phyloP scores from a whole-genome alignment of 2,329 filamentous ascomycete genomes.

The Fusarium sp. region DNA sequence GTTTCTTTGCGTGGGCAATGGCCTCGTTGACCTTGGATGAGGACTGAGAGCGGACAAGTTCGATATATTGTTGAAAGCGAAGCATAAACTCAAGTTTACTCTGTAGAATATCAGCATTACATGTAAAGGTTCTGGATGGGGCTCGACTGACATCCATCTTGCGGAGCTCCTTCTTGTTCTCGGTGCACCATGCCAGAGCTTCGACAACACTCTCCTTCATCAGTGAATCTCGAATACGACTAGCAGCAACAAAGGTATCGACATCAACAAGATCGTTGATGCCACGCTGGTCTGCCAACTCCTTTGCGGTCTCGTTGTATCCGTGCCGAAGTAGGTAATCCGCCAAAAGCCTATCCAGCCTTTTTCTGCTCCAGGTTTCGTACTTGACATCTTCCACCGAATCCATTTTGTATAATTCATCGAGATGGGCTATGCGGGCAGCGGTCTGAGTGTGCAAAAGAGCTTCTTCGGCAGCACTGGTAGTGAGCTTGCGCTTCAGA shows the following conservation, averaged over 20 bases:
- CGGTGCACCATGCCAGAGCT: constrained; percentile 88
- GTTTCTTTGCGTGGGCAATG: constrained; percentile 83
- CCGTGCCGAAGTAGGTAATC: constrained; percentile 91
- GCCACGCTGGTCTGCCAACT: constrained; percentile 78
- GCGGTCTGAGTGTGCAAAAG: constrained; percentile 79
- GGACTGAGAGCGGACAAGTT: constrained; percentile 79
- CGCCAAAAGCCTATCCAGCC: constrained; percentile 87
- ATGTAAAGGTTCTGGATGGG: not conserved
- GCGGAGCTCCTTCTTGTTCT: constrained; percentile 92
- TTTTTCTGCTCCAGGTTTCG: constrained; percentile 85
- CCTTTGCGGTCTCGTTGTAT: constrained; percentile 80
- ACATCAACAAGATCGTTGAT: constrained; percentile 89
- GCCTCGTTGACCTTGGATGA: constrained; percentile 78
- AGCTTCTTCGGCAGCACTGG: constrained; percentile 82
- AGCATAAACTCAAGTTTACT: constrained; percentile 93
- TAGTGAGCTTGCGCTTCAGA: constrained; percentile 87
- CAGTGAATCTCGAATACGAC: constrained; percentile 80
- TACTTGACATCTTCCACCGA: constrained; percentile 92
- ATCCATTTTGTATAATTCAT: constrained; percentile 82
- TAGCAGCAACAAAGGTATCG: constrained; percentile 86
- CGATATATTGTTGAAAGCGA: constrained; percentile 93
- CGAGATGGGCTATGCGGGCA: constrained; percentile 82
- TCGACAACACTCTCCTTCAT: constrained; percentile 77
- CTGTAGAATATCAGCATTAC: constrained; percentile 53
- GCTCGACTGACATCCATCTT: constrained; percentile 78